Evolutionary conservation across 2,329 filamentous ascomycete genomes (phyloP), one percentile per base, ranked within the genome.

Genomic region (Xylariales sp.): DNA sequence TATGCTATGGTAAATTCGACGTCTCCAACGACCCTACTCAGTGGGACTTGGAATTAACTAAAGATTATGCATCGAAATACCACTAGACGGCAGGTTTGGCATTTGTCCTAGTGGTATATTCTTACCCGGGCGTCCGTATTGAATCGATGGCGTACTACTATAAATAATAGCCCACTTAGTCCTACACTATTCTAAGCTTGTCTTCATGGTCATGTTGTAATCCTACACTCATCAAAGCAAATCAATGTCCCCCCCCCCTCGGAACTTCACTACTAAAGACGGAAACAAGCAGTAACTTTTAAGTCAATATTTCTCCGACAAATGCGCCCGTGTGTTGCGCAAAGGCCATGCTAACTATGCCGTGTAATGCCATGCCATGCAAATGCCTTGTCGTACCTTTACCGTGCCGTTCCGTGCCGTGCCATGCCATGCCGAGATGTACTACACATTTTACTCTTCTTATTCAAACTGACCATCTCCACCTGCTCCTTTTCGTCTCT

Each of bases 401-500:
- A 34, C 58, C 53, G 63, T 52, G 41, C 67, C 60, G 28, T 62
- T 50, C 54, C 49, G 28, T 62, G 55, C 54, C 49, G 18, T 66
- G 50, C 46, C 54, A 43, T 69, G 48, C 57, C 65, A 62, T 62
- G 57, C 61, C 64, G 59, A 64, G 53, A 63, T 68, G 55, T 70
- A 68, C 65, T 65, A 63, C 68, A 68, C 62, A 65, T 65, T 65
- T 60, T 65, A 30, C 55, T 39, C 30, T 46, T 62, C 48, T 62
- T 57, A 70, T 70, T 70, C 68, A 70, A 70, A 68, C 52, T 68
- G 23, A 36, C 65, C 39, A 36, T n/a, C n/a, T 43, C 60, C n/a
- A n/a, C 53, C 41, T 5, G n/a, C 57, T 62, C 28, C 28, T 34
- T 62, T 67, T 54, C 34, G 14, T 10, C 36, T 16, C 49, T 32